Conservation (phyloP, 164 flowering plant species). For the Houttuynia cordata region DNA sequence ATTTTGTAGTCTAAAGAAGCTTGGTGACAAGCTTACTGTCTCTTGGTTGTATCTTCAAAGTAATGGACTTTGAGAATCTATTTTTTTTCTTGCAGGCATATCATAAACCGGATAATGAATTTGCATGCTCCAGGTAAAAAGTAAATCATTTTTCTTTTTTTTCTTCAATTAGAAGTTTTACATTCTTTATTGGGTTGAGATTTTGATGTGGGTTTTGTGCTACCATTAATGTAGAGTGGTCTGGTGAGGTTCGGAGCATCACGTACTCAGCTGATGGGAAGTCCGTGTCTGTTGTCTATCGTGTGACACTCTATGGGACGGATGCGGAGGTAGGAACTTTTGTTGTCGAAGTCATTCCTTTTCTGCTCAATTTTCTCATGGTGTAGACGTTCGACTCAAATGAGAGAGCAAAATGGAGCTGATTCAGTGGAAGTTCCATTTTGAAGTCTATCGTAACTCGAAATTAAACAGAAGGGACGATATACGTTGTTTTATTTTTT, state of each 20-base stretch:
- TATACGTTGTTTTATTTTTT: too few species aligned
- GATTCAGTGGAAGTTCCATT: too few species aligned
- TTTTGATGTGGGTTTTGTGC: not conserved
- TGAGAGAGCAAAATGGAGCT: too few species aligned
- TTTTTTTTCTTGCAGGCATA: constrained; percentile 55
- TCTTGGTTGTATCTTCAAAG: not conserved
- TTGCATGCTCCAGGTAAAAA: constrained; percentile 71
- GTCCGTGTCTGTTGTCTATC: constrained; percentile 75
- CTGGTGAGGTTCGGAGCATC: constrained; percentile 78
- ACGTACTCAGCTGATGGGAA: constrained; percentile 77
- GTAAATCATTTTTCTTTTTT: constrained; percentile 1
- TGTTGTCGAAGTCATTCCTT: too few species aligned
- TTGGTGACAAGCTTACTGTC: too few species aligned
- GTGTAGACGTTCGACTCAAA: too few species aligned
- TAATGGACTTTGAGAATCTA: not conserved
- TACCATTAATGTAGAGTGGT: constrained; percentile 56
- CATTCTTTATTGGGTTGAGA: not conserved
- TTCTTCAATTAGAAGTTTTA: not conserved
- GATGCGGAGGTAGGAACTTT: constrained; percentile 53
- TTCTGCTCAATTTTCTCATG: not conserved
- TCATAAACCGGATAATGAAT: constrained; percentile 80
- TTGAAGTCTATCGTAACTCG: too few species aligned
- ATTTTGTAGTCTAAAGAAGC: not conserved
- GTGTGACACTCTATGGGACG: constrained; percentile 84
- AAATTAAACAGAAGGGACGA: too few species aligned